These are phyloP conservation scores for Calonectria pseudoreteaudii DNA, from an alignment of 2,329 filamentous ascomycete species.

Conservation along the genomic window DNA sequence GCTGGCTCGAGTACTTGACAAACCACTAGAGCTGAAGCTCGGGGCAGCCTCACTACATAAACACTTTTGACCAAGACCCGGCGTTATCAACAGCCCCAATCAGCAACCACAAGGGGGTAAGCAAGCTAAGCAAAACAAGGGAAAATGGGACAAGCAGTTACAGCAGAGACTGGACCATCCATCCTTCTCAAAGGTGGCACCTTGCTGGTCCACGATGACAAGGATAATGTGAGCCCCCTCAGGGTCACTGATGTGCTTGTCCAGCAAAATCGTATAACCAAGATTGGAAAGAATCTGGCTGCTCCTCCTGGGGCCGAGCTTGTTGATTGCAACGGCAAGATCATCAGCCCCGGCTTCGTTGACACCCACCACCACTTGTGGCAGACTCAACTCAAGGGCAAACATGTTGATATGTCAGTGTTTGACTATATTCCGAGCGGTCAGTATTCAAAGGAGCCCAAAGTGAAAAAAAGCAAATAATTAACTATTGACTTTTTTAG, in stretches of 20 bases:
- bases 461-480: background rate
- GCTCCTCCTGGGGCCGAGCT: background rate
- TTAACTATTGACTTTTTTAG: background rate
- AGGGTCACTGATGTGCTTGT: constrained; percentile 20
- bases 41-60: background rate
- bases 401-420: constrained; percentile 4
- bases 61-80: background rate
- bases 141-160: background rate
- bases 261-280: constrained; percentile 19
- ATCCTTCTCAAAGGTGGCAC: constrained; percentile 17
- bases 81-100: background rate
- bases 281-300: constrained; percentile 1
- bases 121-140: background rate
- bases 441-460: background rate
- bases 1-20: background rate
- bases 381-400: constrained; percentile 23
- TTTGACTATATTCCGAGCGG: constrained; percentile 17
- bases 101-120: background rate
- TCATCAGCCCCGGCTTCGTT: constrained; percentile 28
- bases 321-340: constrained; percentile 27
- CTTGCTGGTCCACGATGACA: constrained; percentile 9
- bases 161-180: background rate
- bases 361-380: constrained; percentile 33
- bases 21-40: background rate
- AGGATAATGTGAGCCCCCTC: constrained; percentile 13